Evolutionary conservation across 208 protist species (phyloP).

Genomic region (Leishmania turanica): DNA sequence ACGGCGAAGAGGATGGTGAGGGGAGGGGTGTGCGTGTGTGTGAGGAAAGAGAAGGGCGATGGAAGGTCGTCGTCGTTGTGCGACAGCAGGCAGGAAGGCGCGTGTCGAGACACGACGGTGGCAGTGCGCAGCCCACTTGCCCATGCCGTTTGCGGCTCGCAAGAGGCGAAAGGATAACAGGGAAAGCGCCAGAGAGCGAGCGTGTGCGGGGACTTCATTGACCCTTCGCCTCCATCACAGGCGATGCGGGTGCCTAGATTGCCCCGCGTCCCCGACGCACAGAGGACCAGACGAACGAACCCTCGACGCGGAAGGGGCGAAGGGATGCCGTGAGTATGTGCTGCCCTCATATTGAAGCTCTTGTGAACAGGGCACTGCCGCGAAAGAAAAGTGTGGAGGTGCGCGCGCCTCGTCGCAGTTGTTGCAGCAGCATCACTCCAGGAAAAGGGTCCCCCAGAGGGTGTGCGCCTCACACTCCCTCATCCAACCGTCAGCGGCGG

Average conservation of each 20-base stretch:
- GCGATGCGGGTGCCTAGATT: not conserved
- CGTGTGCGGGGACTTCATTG: not conserved
- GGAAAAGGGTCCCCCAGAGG: slow-evolving; percentile 5
- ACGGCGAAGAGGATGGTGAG: not conserved
- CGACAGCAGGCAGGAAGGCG: not conserved
- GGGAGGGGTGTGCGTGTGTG: not conserved
- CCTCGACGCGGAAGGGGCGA: not conserved
- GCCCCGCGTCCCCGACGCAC: not conserved
- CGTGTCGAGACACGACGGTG: not conserved
- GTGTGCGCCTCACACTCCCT: slow-evolving; percentile 16
- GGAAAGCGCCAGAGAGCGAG: not conserved
- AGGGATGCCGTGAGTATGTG: not conserved
- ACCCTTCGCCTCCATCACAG: not conserved
- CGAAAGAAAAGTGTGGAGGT: not conserved
- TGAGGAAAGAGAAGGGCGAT: not conserved
- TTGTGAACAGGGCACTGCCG: not conserved
- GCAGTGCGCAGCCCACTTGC: not conserved
- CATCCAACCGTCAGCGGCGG: slow-evolving; percentile 7
- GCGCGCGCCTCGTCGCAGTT: not conserved
- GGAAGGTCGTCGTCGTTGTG: not conserved
- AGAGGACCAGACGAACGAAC: not conserved
- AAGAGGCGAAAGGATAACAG: not conserved
- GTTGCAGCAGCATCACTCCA: not conserved
- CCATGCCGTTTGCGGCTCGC: not conserved
- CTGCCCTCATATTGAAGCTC: not conserved